Conservation (phyloP, 2,329 filamentous ascomycete species). For the Nothomitra cinnamomea region DNA sequence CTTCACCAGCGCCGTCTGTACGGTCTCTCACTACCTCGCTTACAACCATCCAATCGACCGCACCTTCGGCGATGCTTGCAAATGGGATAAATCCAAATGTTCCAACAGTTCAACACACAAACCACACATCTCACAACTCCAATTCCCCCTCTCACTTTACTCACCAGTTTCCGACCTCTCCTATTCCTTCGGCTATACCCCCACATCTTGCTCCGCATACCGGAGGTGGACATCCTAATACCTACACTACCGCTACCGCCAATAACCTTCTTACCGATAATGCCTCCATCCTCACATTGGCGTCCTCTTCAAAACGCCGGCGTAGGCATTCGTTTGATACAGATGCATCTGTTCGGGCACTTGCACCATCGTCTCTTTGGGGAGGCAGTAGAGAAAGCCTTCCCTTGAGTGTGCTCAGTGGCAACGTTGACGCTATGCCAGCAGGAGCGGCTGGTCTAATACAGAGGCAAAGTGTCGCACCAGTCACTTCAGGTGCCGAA, state of each 20-base stretch:
- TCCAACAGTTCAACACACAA: constrained; percentile 5
- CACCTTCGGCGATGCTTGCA: constrained; percentile 33
- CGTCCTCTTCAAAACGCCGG: constrained; percentile 63
- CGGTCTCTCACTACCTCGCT: constrained; percentile 68
- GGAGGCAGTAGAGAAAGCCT: constrained; percentile 67
- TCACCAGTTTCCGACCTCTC: constrained; percentile 45
- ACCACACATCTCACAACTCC: constrained; percentile 12
- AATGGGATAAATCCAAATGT: constrained; percentile 18
- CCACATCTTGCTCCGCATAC: constrained; percentile 42
- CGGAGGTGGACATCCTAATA: constrained; percentile 41
- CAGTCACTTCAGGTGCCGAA: constrained; percentile 34
- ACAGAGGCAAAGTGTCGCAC: constrained; percentile 20
- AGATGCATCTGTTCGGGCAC: constrained; percentile 65
- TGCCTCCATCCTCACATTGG: constrained; percentile 69
- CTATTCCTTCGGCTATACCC: constrained; percentile 56
- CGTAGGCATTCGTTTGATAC: constrained; percentile 70
- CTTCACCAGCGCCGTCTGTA: constrained; percentile 64
- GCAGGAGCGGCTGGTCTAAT: neutral
- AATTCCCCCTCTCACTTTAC: constrained; percentile 31
- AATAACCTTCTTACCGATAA: constrained; percentile 74
- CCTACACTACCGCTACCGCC: constrained; percentile 61
- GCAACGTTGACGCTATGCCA: constrained; percentile 40
- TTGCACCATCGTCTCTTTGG: constrained; percentile 70
- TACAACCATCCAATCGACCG: constrained; percentile 67
- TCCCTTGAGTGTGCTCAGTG: constrained; percentile 60